Evolutionary conservation across 192 early-diverging fungal species (phyloP).

Genomic region (Coemansia sp.): DNA sequence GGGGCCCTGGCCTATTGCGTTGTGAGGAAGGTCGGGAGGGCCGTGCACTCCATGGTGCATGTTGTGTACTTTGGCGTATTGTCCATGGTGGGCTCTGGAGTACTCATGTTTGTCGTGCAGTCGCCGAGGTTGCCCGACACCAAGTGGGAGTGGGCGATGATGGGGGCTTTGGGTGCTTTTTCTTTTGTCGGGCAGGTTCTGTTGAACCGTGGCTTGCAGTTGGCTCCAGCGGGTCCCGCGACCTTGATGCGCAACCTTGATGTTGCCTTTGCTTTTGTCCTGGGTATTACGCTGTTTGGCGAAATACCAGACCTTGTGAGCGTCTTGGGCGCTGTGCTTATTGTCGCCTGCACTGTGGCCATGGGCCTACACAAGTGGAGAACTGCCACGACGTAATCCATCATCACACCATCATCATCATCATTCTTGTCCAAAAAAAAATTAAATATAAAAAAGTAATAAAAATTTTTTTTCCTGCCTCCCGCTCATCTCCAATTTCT

Average conservation of each 20-base stretch:
- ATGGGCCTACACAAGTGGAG: conserved; percentile 68
- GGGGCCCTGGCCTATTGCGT: conserved; percentile 69
- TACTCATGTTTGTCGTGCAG: conserved; percentile 44
- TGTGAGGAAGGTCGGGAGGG: conserved; percentile 73
- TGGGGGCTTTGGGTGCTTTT: conserved; percentile 58
- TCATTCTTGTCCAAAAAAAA: no score
- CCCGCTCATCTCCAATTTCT: no score
- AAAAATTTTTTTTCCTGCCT: no score
- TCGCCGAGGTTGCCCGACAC: conserved; percentile 35
- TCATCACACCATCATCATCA: no score
- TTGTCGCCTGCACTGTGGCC: conserved; percentile 64
- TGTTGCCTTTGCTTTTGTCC: conserved; percentile 78
- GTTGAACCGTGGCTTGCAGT: conserved; percentile 75
- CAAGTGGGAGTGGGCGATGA: conserved; percentile 51
- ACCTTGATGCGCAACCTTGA: conserved; percentile 84
- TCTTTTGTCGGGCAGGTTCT: conserved; percentile 77
- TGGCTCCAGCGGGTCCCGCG: conserved; percentile 71
- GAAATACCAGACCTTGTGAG: conserved; percentile 63
- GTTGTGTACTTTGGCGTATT: conserved; percentile 77
- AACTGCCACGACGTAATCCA: no score
- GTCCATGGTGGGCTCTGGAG: conserved; percentile 58
- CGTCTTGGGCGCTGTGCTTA: conserved; percentile 63
- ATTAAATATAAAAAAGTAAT: background rate
- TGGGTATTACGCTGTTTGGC: conserved; percentile 71
- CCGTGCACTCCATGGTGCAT: conserved; percentile 76